phyloP scores from a whole-genome alignment of 345 rosid genomes.

The Boechera retrofracta region DNA sequence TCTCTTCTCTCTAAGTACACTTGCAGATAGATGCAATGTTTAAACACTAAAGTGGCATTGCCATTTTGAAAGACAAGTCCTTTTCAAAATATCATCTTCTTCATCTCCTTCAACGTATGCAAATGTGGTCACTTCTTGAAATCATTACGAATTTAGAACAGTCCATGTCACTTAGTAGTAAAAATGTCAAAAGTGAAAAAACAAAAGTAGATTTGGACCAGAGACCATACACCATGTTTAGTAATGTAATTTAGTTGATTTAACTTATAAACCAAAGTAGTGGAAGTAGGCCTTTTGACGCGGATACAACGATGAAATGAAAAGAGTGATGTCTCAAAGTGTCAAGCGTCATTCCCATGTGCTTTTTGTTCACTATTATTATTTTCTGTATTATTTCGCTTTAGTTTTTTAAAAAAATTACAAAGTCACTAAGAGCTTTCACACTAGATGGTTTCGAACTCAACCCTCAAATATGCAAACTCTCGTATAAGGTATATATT shows the following conservation, averaged over 20 bases:
- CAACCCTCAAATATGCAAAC: not conserved
- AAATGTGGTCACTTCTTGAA: slow-evolving; percentile 30
- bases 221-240: slow-evolving; percentile 24
- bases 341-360: slow-evolving; percentile 40
- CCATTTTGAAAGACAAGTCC: slow-evolving; percentile 35
- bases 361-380: slow-evolving; percentile 21
- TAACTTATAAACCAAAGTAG: slow-evolving; percentile 19
- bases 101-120: slow-evolving; percentile 22
- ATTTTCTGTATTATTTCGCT: not conserved
- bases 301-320: slow-evolving; percentile 39
- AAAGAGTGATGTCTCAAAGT: slow-evolving; percentile 29
- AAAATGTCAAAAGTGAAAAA: slow-evolving; percentile 31
- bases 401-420: not conserved
- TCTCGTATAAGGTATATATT: not conserved
- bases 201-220: slow-evolving; percentile 19
- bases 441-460: not conserved
- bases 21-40: slow-evolving; percentile 37
- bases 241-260: slow-evolving; percentile 20
- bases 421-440: not conserved
- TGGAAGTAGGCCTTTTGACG: slow-evolving; percentile 40
- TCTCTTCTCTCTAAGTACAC: slow-evolving; percentile 34
- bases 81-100: slow-evolving; percentile 32
- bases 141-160: slow-evolving; percentile 40
- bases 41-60: slow-evolving; percentile 38
- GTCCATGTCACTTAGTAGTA: slow-evolving; percentile 26